A percentile compares a stretch with the other conserved stretches of the same genome.
These are phyloP conservation scores for Penicillium palitans DNA, from an alignment of 2,329 filamentous ascomycete species.

Conservation along the genomic window DNA sequence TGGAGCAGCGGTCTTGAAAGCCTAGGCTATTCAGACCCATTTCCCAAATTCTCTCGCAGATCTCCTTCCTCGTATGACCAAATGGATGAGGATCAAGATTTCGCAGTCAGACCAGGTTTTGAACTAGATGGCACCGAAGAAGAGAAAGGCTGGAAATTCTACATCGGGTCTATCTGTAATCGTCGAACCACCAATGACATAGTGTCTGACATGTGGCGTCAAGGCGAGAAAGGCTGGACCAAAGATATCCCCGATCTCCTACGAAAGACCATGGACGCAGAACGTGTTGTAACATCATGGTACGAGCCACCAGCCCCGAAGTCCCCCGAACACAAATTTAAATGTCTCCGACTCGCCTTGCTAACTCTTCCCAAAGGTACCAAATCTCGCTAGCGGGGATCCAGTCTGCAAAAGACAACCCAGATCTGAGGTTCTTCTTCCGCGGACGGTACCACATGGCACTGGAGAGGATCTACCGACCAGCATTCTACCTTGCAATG, in stretches of 20 bases:
- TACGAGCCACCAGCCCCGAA: constrained; percentile 4
- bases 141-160: constrained; percentile 26
- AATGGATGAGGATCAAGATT: constrained; percentile 15
- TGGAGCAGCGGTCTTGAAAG: constrained; percentile 26
- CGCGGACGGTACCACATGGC: constrained; percentile 17
- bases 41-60: constrained; percentile 19
- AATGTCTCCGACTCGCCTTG: background rate
- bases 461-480: constrained; percentile 24
- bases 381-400: constrained; percentile 15
- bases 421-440: constrained; percentile 22
- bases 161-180: constrained; percentile 26
- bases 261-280: constrained; percentile 15
- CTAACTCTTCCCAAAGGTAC: constrained; percentile 16
- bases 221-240: constrained; percentile 23
- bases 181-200: constrained; percentile 28
- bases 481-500: constrained; percentile 25
- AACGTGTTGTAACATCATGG: constrained; percentile 23
- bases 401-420: constrained; percentile 10
- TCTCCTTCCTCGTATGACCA: constrained; percentile 11
- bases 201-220: constrained; percentile 25
- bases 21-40: constrained; percentile 22
- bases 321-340: background rate
- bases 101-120: background rate
- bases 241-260: constrained; percentile 18
- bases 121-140: constrained; percentile 21